A percentile compares a stretch with the other conserved stretches of the same genome.
Conservation (phyloP, 1,284 basidiomycete species). For the Omphalotus olearius region DNA sequence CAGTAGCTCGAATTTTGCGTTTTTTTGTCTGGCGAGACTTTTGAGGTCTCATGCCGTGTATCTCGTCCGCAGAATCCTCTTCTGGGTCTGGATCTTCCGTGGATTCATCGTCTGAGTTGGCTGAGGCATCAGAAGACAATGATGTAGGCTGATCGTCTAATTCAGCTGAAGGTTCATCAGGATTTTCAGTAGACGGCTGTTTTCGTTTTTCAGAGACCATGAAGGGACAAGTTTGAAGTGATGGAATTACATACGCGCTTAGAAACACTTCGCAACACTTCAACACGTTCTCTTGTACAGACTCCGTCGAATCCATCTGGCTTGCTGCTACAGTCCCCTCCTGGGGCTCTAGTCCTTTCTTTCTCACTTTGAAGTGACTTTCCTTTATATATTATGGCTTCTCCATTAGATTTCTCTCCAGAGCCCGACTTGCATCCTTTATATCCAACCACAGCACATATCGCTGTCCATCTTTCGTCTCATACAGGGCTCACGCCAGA, state of each 20-base stretch:
- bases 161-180: background rate
- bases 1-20: constrained; percentile 75
- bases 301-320: no score
- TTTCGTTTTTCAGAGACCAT: constrained; percentile 9
- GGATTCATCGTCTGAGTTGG: constrained; percentile 24
- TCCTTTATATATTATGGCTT: background rate
- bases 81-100: constrained; percentile 30
- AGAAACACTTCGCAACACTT: background rate
- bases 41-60: constrained; percentile 42
- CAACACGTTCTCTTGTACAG: no score
- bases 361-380: background rate
- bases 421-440: constrained; percentile 75
- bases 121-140: constrained; percentile 34
- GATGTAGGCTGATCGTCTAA: constrained; percentile 21
- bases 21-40: constrained; percentile 79
- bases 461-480: constrained; percentile 58
- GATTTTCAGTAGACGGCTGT: background rate
- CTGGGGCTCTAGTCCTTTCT: background rate
- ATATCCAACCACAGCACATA: constrained; percentile 63
- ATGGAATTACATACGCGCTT: constrained; percentile 4
- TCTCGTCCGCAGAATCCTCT: constrained; percentile 41
- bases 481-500: constrained; percentile 61
- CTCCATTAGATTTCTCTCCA: constrained; percentile 47
- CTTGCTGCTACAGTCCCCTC: no score
- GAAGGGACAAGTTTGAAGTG: background rate